Base-by-base conservation (phyloP, 257 asterid genomes). In the Thymus quinquecostatus region DNA sequence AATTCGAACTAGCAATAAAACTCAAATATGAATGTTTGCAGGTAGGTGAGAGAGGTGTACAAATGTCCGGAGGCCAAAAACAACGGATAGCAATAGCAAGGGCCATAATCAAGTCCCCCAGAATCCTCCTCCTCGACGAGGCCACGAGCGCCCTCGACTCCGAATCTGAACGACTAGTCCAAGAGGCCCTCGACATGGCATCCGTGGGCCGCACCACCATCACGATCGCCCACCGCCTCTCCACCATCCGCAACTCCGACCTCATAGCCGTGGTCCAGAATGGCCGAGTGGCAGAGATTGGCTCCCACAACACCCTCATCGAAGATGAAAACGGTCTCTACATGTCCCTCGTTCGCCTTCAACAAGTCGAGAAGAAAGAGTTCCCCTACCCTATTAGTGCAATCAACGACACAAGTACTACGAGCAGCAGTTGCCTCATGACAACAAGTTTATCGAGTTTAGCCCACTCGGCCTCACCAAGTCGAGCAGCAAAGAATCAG, bases 81-180 rank as follows among this genome's bases (percentile, higher is more conserved):
- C 89, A 86, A 68, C 72, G 87, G 66, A 86, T 86, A 44, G 85
- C 89, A 3, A 79, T 86, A 43, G 92, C 92, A 62, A 74, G 87
- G 77, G 89, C 89, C 44, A 63, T 86, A 68, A 70, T 86, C 3
- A 72, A 72, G 50, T 71, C 84, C 32, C 87, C 92, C 6, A 84
- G 66, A 60, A 80, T 86, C 54, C 82, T 86, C 45, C 77, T 84
- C 53, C 86, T 86, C n/a, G 89, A 84, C 49, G 89, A 86, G 79
- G 89, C 92, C 40, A 86, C 89, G 10, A 86, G 87, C 68, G 81
- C 89, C 36, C 72, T 86, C 3, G 89, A 86, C 70, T 70, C 92
- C n/a, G 78, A 83, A 51, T 86, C 92, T 4, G 86, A 86, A 76
- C 82, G 75, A 51, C 50, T 70, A 32, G 86, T 84, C 5, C 92